Percentiles rank a stretch among this genome's conserved stretches.
Conservation (phyloP, 805 yeast species). For the Gaillardinia entomophila region DNA sequence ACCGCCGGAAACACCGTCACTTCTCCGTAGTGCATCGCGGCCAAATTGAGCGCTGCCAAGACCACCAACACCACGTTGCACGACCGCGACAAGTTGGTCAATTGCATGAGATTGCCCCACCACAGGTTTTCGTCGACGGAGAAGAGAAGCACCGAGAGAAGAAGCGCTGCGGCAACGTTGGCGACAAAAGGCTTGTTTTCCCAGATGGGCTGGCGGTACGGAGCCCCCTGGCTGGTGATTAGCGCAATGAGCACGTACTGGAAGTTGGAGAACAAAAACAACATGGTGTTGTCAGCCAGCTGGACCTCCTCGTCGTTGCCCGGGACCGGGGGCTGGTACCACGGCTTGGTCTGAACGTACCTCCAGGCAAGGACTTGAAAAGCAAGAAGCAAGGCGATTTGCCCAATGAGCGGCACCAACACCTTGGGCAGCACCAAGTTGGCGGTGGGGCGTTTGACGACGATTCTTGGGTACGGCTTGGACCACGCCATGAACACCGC, state of each 20-base stretch:
- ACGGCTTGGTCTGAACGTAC: slow-evolving; percentile 47
- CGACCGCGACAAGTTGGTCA: slow-evolving; percentile 51
- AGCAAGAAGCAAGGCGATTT: slow-evolving; percentile 53
- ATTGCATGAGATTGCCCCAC: slow-evolving; percentile 68
- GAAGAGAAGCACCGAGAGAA: slow-evolving; percentile 53
- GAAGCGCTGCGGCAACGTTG: slow-evolving; percentile 48
- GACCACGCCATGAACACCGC: slow-evolving; percentile 99
- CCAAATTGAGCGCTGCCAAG: slow-evolving; percentile 45
- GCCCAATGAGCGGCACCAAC: slow-evolving; percentile 74
- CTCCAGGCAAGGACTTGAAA: slow-evolving; percentile 73
- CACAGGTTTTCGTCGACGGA: slow-evolving; percentile 42
- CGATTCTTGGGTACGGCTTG: slow-evolving; percentile 58
- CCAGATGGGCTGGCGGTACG: slow-evolving; percentile 74
- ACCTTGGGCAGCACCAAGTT: slow-evolving; percentile 87
- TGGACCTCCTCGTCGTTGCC: slow-evolving; percentile 72
- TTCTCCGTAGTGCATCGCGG: slow-evolving; percentile 41
- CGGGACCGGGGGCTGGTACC: slow-evolving; percentile 80
- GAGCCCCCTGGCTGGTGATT: slow-evolving; percentile 87
- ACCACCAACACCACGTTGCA: slow-evolving; percentile 50
- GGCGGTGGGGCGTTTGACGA: slow-evolving; percentile 83
- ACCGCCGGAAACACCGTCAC: slow-evolving; percentile 35
- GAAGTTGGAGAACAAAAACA: slow-evolving; percentile 76
- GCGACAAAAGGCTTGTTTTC: slow-evolving; percentile 66
- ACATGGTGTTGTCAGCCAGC: slow-evolving; percentile 83
- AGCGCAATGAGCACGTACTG: slow-evolving; percentile 85